Percentiles rank a stretch among this genome's conserved stretches.
phyloP scores from a whole-genome alignment of 2,329 filamentous ascomycete genomes.

The Didymella arachidicola region DNA sequence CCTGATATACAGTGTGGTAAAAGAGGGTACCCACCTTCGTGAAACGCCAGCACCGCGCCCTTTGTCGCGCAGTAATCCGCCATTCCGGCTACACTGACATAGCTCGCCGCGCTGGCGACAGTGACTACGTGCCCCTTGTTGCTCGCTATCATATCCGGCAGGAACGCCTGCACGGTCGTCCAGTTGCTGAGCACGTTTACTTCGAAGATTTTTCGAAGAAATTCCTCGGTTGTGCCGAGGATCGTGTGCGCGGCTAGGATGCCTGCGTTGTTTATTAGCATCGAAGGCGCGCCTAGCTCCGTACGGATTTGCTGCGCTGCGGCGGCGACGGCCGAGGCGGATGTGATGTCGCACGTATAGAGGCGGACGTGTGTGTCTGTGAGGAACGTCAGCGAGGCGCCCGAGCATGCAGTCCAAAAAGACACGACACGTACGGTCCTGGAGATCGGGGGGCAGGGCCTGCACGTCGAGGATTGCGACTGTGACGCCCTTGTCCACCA shows the following conservation, averaged over 20 bases:
- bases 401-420: not conserved
- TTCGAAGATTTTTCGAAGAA: conserved; percentile 46
- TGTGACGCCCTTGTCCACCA: conserved; percentile 37
- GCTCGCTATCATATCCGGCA: conserved; percentile 47
- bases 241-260: conserved; percentile 43
- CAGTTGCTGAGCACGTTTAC: conserved; percentile 51
- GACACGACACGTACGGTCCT: conserved; percentile 32
- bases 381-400: not conserved
- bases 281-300: conserved; percentile 38
- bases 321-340: conserved; percentile 35
- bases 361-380: conserved; percentile 42
- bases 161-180: conserved; percentile 45
- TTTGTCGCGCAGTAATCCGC: conserved; percentile 63
- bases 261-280: conserved; percentile 51
- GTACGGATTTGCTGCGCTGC: conserved; percentile 36
- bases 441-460: conserved; percentile 36
- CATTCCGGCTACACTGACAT: conserved; percentile 57
- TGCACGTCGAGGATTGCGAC: conserved; percentile 48
- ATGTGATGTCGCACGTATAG: conserved; percentile 47
- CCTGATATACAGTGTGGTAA: not conserved
- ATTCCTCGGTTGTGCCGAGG: conserved; percentile 41
- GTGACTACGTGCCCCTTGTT: conserved; percentile 64
- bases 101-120: conserved; percentile 62
- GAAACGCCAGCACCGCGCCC: conserved; percentile 61
- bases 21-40: too few species aligned